Evolutionary conservation across 1,284 basidiomycete genomes (phyloP).

Genomic region (Boletus holoroseus): DNA sequence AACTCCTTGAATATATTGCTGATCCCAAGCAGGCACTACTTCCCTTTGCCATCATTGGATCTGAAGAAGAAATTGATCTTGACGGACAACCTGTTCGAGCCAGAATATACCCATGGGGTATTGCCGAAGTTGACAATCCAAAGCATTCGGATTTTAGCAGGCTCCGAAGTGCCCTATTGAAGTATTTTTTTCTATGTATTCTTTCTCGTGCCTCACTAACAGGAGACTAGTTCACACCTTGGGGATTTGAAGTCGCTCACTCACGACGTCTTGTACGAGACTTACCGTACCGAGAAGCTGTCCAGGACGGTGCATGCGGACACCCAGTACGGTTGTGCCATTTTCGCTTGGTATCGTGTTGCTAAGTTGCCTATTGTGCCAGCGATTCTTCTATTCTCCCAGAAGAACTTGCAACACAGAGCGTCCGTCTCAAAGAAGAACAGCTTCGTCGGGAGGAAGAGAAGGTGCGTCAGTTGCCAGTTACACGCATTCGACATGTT

Average conservation of each 20-base stretch:
- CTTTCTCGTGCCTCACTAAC: conserved; percentile 6
- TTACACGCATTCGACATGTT: conserved; percentile 5
- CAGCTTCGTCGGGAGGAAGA: conserved; percentile 97
- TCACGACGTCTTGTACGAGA: conserved; percentile 92
- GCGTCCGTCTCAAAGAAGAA: conserved; percentile 96
- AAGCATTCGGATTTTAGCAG: conserved; percentile 97
- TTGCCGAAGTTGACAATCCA: conserved; percentile 98
- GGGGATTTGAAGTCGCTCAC: conserved; percentile 93
- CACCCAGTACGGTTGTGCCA: conserved; percentile 53
- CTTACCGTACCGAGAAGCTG: conserved; percentile 97
- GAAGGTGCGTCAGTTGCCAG: conserved; percentile 50
- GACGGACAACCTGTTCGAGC: conserved; percentile 90
- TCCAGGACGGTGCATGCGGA: conserved; percentile 89
- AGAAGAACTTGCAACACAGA: conserved; percentile 95
- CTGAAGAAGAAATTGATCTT: conserved; percentile 93
- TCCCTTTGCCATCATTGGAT: conserved; percentile 97
- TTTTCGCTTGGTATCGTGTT: conserved; percentile 2
- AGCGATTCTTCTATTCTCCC: conserved; percentile 87
- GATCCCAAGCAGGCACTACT: conserved; percentile 59
- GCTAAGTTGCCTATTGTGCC: conserved; percentile 21
- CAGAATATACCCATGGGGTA: conserved; percentile 95
- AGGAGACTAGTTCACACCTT: conserved; percentile 75
- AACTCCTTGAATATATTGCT: not conserved
- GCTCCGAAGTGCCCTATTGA: conserved; percentile 84
- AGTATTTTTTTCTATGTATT: conserved; percentile 44